Evolutionary conservation across 1,284 basidiomycete species (phyloP).

Genomic region (Ustilago nuda): DNA sequence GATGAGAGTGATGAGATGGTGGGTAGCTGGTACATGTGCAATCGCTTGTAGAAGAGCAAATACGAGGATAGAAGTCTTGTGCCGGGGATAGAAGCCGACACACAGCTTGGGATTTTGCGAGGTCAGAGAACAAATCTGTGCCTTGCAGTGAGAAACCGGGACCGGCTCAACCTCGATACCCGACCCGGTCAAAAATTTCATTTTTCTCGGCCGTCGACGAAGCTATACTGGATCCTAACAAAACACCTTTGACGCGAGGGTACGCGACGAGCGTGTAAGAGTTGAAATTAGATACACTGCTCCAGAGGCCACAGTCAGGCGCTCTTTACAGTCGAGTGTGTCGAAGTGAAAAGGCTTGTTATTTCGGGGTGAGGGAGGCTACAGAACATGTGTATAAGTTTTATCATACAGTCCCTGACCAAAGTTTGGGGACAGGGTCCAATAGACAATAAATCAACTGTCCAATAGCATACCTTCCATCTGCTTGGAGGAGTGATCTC

Average conservation of each 20-base stretch:
- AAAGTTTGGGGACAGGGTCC: no score
- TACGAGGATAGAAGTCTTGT: conserved; percentile 1
- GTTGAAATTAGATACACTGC: no score
- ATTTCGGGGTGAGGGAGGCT: no score
- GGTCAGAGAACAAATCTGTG: conserved; percentile 6
- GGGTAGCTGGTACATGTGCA: background rate
- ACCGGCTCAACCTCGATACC: conserved; percentile 24
- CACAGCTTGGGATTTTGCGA: background rate
- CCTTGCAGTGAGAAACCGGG: conserved; percentile 8
- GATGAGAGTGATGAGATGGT: background rate
- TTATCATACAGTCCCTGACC: no score
- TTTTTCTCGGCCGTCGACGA: conserved; percentile 18
- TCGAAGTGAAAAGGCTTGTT: no score
- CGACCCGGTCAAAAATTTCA: background rate
- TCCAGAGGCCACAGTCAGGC: no score
- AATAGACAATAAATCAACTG: no score
- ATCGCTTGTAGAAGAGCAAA: background rate
- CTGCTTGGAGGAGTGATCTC: no score
- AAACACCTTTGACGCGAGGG: background rate
- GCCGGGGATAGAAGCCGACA: conserved; percentile 21
- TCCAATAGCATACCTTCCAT: no score
- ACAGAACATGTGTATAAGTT: no score
- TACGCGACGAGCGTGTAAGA: conserved; percentile 5
- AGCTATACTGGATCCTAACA: conserved; percentile 1
- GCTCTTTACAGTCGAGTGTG: no score